Conservation (phyloP, 2,329 filamentous ascomycete genomes). For the Iodosphaeria phyllophila region DNA sequence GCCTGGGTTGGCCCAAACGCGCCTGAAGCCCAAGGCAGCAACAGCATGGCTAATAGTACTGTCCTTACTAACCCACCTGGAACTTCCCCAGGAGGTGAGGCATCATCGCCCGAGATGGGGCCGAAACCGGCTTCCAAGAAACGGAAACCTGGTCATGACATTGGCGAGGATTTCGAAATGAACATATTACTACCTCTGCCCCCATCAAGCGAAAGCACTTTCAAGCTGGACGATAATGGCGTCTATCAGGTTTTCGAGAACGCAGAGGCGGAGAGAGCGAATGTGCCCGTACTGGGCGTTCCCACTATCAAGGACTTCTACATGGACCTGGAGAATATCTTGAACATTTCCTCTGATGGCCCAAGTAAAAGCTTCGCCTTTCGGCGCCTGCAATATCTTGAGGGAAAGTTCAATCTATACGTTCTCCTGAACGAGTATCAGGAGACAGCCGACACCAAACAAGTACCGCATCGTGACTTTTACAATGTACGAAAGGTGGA, state of each 20-base stretch:
- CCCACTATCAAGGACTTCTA: conserved; percentile 91
- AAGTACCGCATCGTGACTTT: conserved; percentile 92
- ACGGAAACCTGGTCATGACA: conserved; percentile 74
- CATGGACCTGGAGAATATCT: conserved; percentile 74
- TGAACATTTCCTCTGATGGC: conserved; percentile 83
- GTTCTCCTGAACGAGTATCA: conserved; percentile 89
- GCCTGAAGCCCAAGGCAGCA: conserved; percentile 16
- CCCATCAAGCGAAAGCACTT: conserved; percentile 49
- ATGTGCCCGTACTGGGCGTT: conserved; percentile 60
- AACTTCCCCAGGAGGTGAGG: conserved; percentile 12
- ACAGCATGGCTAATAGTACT: conserved; percentile 28
- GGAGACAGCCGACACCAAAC: conserved; percentile 94
- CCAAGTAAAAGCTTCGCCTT: conserved; percentile 96
- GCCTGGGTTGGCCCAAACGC: conserved; percentile 49
- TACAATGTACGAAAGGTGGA: conserved; percentile 99
- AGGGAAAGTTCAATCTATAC: conserved; percentile 95
- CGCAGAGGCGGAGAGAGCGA: conserved; percentile 36
- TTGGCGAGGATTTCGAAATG: conserved; percentile 83
- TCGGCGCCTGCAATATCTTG: conserved; percentile 80
- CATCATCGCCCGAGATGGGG: conserved; percentile 12
- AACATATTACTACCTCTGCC: conserved; percentile 62
- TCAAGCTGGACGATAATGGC: conserved; percentile 61
- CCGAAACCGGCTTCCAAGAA: conserved; percentile 32
- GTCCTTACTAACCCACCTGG: too few species aligned
- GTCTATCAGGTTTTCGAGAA: conserved; percentile 87